Evolutionary conservation across 2,329 filamentous ascomycete species (phyloP).

Genomic region (Pezicula radicicola): DNA sequence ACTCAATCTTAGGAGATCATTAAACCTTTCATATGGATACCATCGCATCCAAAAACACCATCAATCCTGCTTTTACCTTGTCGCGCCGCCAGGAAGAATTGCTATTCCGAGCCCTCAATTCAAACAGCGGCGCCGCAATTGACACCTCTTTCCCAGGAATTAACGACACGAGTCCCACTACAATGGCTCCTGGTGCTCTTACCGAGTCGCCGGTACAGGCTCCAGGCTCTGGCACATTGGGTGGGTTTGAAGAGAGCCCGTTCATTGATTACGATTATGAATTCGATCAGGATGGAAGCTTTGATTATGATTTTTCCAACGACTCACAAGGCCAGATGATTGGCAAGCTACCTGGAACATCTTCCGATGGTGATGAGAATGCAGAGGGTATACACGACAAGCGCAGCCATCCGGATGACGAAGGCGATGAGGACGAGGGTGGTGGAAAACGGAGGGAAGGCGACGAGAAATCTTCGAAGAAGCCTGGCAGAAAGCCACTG

Average conservation of each 20-base stretch:
- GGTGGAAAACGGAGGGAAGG: conserved; percentile 76
- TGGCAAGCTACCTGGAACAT: conserved; percentile 63
- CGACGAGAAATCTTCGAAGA: conserved; percentile 83
- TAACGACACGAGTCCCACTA: conserved; percentile 29
- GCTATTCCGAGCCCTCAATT: conserved; percentile 72
- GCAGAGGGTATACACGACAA: conserved; percentile 59
- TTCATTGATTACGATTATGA: conserved; percentile 81
- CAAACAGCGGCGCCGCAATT: conserved; percentile 44
- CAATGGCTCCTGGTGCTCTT: conserved; percentile 46
- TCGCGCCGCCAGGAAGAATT: conserved; percentile 75
- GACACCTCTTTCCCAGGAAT: conserved; percentile 25
- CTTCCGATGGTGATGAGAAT: conserved; percentile 33
- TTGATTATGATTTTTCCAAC: conserved; percentile 55
- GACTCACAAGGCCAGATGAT: conserved; percentile 66
- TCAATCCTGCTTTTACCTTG: conserved; percentile 61
- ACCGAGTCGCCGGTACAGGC: conserved; percentile 44
- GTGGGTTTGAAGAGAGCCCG: conserved; percentile 69
- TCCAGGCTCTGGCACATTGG: conserved; percentile 41
- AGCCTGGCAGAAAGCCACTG: conserved; percentile 91
- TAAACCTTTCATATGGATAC: conserved; percentile 16
- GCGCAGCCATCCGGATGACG: conserved; percentile 68
- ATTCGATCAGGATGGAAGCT: conserved; percentile 69
- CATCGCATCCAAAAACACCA: conserved; percentile 9
- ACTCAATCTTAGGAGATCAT: neutral
- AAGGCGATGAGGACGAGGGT: conserved; percentile 60